Percentiles rank a stretch among this genome's conserved stretches.
Conservation (phyloP, 2,329 filamentous ascomycete genomes). For the Pseudomassariella vexata region DNA sequence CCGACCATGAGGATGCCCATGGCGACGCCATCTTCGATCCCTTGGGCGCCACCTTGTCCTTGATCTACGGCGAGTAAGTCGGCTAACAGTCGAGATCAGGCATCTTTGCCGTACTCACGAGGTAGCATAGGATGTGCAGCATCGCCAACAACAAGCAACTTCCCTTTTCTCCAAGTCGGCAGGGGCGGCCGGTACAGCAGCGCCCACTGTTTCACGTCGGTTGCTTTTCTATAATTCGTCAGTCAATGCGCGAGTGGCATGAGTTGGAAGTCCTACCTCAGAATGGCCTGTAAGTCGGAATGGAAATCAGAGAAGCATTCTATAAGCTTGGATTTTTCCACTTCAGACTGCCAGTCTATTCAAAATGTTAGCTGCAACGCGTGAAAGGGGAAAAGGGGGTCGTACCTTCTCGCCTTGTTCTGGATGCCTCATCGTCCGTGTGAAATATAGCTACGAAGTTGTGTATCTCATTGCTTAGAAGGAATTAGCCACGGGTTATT, state of each 20-base stretch:
- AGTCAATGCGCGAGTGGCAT: background rate
- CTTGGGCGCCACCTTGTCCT: slow-evolving; percentile 30
- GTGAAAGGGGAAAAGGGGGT: no score
- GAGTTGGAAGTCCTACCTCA: slow-evolving; percentile 22
- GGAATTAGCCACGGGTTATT: background rate
- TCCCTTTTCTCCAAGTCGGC: slow-evolving; percentile 24
- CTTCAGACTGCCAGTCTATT: slow-evolving; percentile 25
- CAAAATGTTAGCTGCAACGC: no score
- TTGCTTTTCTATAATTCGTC: slow-evolving; percentile 23
- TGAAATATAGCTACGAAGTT: slow-evolving; percentile 28
- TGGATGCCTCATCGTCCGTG: slow-evolving; percentile 16
- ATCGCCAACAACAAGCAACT: slow-evolving; percentile 27
- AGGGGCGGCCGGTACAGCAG: slow-evolving; percentile 28
- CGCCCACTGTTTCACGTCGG: slow-evolving; percentile 28
- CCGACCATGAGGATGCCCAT: slow-evolving; percentile 22
- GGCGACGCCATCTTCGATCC: slow-evolving; percentile 28
- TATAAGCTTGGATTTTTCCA: slow-evolving; percentile 22
- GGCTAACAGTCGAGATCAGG: no score
- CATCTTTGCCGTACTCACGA: slow-evolving; percentile 22
- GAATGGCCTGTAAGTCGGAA: slow-evolving; percentile 17
- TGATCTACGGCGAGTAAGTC: slow-evolving; percentile 23
- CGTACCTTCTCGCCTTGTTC: no score
- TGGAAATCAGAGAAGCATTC: slow-evolving; percentile 21
- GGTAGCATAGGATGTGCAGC: slow-evolving; percentile 33
- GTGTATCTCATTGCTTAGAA: slow-evolving; percentile 22